Base-by-base conservation (phyloP, 1,139 yeast species). In the Yamadazyma blattariae region DNA sequence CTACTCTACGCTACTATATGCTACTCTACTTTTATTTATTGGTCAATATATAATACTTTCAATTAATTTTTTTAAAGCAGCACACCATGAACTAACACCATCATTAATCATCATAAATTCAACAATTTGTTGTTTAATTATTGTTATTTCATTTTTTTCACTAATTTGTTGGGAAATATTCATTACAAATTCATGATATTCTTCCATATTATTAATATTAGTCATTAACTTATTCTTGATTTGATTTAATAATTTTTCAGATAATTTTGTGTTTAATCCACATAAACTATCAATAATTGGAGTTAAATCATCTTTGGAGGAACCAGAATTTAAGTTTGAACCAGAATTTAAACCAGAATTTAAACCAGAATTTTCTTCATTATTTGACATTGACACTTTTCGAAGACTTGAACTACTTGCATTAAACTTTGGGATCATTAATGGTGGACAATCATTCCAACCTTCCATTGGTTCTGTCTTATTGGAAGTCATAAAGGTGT, bases 41-140 rank as follows among this genome's bases (percentile, higher is more conserved):
- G n/a, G n/a, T 33, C 30, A 33, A 28, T 29, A 27, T 11, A 17
- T 5, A 17, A 30, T 30, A 18, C 35, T 56, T 37, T 72, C 79
- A 18, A 77, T 51, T 3, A 77, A 51, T 45, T 72, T 74, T 36
- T 76, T 67, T 31, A 79, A 54, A 4, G 84, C 79, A 15, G 71
- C 58, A 36, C 79, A 72, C 85, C 86, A 79, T 12, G 55, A 42
- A 33, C 79, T 68, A 4, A 73, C 73, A 2, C 80, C 80, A 37
- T 65, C 74, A 42, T 74, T 69, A 4, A 53, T 47, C 57, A 77
- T 59, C 72, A 76, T 74, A 50, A 72, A 77, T 33, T 63, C 59
- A 54, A 73, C 45, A 44, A 67, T 44, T 29, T 55, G 48, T 41
- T 51, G 38, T 55, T 61, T 45, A 50, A 53, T 29, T 5, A 29